Evolutionary conservation across 169 alveolate genomes (phyloP).

Genomic region (Plasmodium blacklocki): DNA sequence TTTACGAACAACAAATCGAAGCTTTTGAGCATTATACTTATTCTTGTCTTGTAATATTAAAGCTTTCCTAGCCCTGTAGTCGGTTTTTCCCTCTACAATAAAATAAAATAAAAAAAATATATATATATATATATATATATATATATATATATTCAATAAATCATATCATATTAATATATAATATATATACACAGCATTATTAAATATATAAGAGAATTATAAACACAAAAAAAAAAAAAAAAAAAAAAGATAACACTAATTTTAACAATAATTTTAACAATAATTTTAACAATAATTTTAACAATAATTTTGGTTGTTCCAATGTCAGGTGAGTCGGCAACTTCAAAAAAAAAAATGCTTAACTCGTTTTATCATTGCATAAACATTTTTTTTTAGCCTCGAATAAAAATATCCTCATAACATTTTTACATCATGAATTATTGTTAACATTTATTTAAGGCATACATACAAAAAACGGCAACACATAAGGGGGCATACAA

Average conservation of each 20-base stretch:
- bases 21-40: constrained; percentile 99
- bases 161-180: no score
- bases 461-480: constrained; percentile 2
- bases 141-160: neutral
- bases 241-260: no score
- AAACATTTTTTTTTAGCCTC: constrained; percentile 53
- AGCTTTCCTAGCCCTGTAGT: constrained; percentile 98
- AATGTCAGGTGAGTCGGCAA: constrained; percentile 72
- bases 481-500: neutral
- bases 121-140: neutral
- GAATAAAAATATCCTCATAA: constrained; percentile 49
- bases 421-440: constrained; percentile 23
- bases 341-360: constrained; percentile 16
- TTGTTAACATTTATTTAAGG: constrained; percentile 42
- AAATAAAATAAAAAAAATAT: neutral
- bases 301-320: constrained; percentile 13
- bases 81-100: constrained; percentile 99
- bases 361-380: constrained; percentile 74
- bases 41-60: constrained; percentile 98
- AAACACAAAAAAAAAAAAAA: neutral
- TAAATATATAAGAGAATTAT: neutral
- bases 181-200: neutral
- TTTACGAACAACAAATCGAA: constrained; percentile 99
- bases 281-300: neutral
- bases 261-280: neutral